Evolutionary conservation across 768 basidiomycete genomes (phyloP), one percentile per base, ranked within the genome.

Genomic region (Melanogaster broomeanus): DNA sequence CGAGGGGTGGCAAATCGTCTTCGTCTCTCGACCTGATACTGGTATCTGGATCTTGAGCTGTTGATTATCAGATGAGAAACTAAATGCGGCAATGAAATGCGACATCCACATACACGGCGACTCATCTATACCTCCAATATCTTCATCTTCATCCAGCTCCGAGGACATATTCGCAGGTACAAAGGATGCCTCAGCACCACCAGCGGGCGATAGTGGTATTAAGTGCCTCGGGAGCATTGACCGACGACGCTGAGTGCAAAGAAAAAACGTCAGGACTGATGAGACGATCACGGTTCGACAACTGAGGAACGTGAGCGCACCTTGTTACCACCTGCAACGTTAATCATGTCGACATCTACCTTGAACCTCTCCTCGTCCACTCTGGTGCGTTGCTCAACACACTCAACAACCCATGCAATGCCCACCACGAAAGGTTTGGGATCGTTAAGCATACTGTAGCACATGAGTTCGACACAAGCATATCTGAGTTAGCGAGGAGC

Each of bases 331-430:
- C 84, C 83, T 4, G 80, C 80, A 21, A 87, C 74, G 48, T 85
- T 83, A 45, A 73, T 71, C 30, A 59, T 5, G 18, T 82, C 83
- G 3, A 91, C 69, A 60, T 90, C 83, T 45, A 93, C 77, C 28
- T 84, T 69, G 62, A 83, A 89, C 39, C 72, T 77, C 4, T 72
- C 66, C 63, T 92, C 92, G 21, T 86, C 88, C 3, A 88, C 80
- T 40, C 70, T 79, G 34, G 67, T 67, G 40, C 78, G 76, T 55
- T 84, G 80, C 60, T 93, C 91, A 2, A 80, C 87, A 57, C 91
- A 95, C 61, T 90, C 85, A 2, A 93, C 88, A 5, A 95, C 88
- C 93, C 93, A 94, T 16, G 83, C 87, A 58, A 93, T 90, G 8
- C 90, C 88, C 15, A 96, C 87, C 15, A 92, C 84, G 22, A 72